Percentiles rank a stretch among this genome's conserved stretches.
phyloP scores from a whole-genome alignment of 1,284 basidiomycete genomes.

The Coniferiporia sulphurascens region DNA sequence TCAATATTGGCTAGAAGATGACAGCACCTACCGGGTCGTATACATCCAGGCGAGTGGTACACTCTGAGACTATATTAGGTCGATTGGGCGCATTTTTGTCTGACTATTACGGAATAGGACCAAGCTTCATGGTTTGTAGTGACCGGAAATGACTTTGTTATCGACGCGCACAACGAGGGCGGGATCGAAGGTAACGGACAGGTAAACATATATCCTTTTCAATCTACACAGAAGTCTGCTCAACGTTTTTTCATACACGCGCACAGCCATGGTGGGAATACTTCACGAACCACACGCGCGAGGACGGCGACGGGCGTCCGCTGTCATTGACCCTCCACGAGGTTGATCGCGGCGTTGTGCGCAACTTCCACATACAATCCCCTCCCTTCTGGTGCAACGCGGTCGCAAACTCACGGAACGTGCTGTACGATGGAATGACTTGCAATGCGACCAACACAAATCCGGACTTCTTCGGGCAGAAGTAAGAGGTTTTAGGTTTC shows the following conservation, averaged over 20 bases:
- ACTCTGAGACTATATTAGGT: background rate
- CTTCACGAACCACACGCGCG: constrained; percentile 38
- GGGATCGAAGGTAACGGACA: constrained; percentile 65
- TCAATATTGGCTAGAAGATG: constrained; percentile 54
- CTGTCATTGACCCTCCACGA: constrained; percentile 54
- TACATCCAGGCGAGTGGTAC: constrained; percentile 47
- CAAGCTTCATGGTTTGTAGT: constrained; percentile 67
- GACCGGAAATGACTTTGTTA: constrained; percentile 51
- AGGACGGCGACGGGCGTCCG: constrained; percentile 58
- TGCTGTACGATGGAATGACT: constrained; percentile 56
- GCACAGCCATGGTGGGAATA: constrained; percentile 46
- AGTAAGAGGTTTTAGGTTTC: constrained; percentile 32
- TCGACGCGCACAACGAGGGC: constrained; percentile 55
- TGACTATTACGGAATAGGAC: constrained; percentile 29
- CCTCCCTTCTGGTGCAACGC: constrained; percentile 67
- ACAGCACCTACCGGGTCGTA: constrained; percentile 55
- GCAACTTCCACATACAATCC: constrained; percentile 49
- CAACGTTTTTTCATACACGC: background rate
- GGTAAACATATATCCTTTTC: constrained; percentile 26
- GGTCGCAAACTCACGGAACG: constrained; percentile 47
- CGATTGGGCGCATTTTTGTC: background rate
- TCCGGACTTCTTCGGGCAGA: constrained; percentile 42
- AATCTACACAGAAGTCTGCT: background rate
- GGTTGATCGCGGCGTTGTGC: constrained; percentile 41
- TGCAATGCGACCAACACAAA: constrained; percentile 60